Evolutionary conservation across 2,329 filamentous ascomycete species (phyloP).

Genomic region (Fonsecaea pedrosoi): DNA sequence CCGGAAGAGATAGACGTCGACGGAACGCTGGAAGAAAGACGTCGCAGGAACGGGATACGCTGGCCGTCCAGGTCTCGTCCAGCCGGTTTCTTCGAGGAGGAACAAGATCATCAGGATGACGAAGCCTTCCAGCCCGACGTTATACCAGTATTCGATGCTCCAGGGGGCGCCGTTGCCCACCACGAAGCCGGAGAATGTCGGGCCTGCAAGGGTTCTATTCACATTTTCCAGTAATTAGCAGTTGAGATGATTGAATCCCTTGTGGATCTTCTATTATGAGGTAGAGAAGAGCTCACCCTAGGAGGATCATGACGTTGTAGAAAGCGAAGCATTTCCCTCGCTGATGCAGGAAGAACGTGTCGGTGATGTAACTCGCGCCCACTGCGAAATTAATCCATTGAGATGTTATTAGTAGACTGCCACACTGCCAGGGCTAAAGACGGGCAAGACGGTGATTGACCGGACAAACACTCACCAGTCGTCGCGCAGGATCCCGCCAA

Average conservation of each 20-base stretch:
- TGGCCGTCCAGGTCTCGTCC: slow-evolving; percentile 40
- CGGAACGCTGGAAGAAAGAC: background rate
- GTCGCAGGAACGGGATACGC: background rate
- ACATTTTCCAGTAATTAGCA: slow-evolving; percentile 28
- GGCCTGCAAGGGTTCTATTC: slow-evolving; percentile 38
- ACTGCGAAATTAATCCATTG: background rate
- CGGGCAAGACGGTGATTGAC: too few species aligned
- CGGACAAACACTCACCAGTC: background rate
- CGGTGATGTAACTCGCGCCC: slow-evolving; percentile 43
- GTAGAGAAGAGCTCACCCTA: slow-evolving; percentile 43
- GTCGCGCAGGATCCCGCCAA: slow-evolving; percentile 11
- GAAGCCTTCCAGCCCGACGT: slow-evolving; percentile 47
- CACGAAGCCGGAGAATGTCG: slow-evolving; percentile 49
- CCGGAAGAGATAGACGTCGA: slow-evolving; percentile 9
- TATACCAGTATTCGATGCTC: slow-evolving; percentile 54
- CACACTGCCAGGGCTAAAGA: too few species aligned
- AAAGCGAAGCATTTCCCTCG: slow-evolving; percentile 50
- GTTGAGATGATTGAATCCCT: slow-evolving; percentile 16
- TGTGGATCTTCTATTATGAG: background rate
- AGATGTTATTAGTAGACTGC: too few species aligned
- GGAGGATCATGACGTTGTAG: slow-evolving; percentile 47
- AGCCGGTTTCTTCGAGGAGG: slow-evolving; percentile 52
- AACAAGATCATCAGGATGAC: slow-evolving; percentile 47
- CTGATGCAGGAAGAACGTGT: slow-evolving; percentile 54
- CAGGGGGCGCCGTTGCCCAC: slow-evolving; percentile 45